phyloP scores from a whole-genome alignment of 345 rosid species.

The Bruguiera parviflora region DNA sequence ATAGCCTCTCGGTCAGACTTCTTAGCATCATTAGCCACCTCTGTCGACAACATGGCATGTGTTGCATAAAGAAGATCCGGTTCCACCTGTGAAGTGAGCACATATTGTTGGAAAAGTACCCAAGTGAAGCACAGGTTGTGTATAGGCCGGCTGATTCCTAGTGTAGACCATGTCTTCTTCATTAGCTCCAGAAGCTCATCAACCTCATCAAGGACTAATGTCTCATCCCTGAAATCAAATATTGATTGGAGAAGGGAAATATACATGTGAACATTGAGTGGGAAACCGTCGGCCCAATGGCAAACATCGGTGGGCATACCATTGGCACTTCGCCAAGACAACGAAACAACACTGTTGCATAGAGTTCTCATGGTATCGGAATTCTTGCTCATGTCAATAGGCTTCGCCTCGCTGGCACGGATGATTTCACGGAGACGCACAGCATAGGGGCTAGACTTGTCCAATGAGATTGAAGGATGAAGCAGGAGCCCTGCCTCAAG shows the following conservation, averaged over 20 bases:
- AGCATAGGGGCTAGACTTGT: conserved; percentile 56
- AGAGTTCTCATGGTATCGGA: conserved; percentile 69
- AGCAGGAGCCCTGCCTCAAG: conserved; percentile 73
- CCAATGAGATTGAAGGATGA: conserved; percentile 62
- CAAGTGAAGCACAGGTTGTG: conserved; percentile 83
- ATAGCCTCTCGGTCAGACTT: conserved; percentile 58
- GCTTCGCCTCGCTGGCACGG: conserved; percentile 40
- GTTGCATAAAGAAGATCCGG: conserved; percentile 75
- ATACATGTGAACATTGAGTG: conserved; percentile 72
- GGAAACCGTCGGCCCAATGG: conserved; percentile 96
- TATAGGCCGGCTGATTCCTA: conserved; percentile 62
- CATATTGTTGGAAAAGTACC: conserved; percentile 85
- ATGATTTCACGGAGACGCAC: conserved; percentile 58
- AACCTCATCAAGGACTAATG: conserved; percentile 76
- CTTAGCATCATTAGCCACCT: conserved; percentile 74
- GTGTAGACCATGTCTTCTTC: conserved; percentile 87
- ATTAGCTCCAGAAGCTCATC: conserved; percentile 84
- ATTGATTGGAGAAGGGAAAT: conserved; percentile 57
- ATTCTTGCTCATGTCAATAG: conserved; percentile 61
- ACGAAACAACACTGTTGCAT: conserved; percentile 60
- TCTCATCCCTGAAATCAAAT: conserved; percentile 76
- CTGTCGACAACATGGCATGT: conserved; percentile 58
- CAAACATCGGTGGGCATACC: conserved; percentile 69
- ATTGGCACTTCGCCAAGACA: conserved; percentile 63
- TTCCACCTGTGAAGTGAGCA: conserved; percentile 56